Base-by-base conservation (phyloP, 768 basidiomycete species). In the Obba rivulosa region DNA sequence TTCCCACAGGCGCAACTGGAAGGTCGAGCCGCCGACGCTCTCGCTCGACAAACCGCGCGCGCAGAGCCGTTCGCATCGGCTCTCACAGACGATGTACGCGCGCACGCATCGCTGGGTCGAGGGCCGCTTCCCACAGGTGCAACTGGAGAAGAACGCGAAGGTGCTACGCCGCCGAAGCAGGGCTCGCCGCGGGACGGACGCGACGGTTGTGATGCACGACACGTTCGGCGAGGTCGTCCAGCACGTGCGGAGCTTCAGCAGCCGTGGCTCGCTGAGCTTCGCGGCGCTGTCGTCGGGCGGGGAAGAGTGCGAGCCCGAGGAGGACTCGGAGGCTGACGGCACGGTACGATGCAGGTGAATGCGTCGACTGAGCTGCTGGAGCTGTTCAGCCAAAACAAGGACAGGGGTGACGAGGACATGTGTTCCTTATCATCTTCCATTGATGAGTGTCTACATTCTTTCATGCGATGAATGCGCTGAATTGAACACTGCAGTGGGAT, bases 101-200 rank as follows among this genome's bases (percentile, higher is more conserved):
- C 76, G 83, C 34, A 84, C 83, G 37, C 66, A 66, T 41, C 75
- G 74, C 22, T 85, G 79, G 81, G 73, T 72, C 34, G 77, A 79
- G 55, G 76, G 76, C 20, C 72, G 82, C 41, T 78, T 81, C 49
- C 36, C 41, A 36, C 48, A 43, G n/a, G 41, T 42, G 13, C 7
- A 31, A 13, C 5, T 31, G 28, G 28, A 31, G 28, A 31, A 41
- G 46, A 36, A 36, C 42, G 37, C 44, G 37, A 21, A 42, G 22
- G 34, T 22, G 16, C 38, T 28, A 41, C 23, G 49, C n/a, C 49
- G 36, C 25, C 37, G 17, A 10, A 25, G 44, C 39, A 23, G 21
- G 0, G 48, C 13, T 3, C 37, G 13, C 34, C 37, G 28, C 36
- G 24, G n/a, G 11, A 41, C 50, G 41, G 55, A 51, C 45, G 47